Percentiles rank a stretch among this genome's conserved stretches.
Evolutionary conservation across 495 filamentous ascomycete species (phyloP).

Genomic region (Clavariopsis aquatica): DNA sequence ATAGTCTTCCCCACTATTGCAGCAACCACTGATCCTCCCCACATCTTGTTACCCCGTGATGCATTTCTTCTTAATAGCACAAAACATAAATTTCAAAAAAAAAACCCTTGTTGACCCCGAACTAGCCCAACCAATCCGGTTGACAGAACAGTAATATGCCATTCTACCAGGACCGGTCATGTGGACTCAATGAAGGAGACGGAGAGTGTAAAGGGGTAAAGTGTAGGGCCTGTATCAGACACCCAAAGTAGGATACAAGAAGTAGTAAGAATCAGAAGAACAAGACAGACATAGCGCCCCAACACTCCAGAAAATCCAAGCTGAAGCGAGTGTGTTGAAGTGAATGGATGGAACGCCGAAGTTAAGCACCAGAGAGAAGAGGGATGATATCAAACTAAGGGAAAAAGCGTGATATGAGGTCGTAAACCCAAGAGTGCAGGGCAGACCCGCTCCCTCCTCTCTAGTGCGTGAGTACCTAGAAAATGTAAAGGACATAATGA

Average conservation of each 20-base stretch:
- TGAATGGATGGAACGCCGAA: slow-evolving; percentile 14
- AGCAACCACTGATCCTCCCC: neutral
- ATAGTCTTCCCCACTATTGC: too few species aligned
- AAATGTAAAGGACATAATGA: slow-evolving; percentile 14
- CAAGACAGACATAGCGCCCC: neutral
- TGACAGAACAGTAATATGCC: too few species aligned
- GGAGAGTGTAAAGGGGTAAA: neutral
- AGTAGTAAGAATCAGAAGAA: slow-evolving; percentile 13
- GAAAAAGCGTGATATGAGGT: slow-evolving; percentile 20
- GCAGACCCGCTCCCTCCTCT: slow-evolving; percentile 37
- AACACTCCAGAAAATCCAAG: slow-evolving; percentile 10
- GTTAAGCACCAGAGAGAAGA: slow-evolving; percentile 28
- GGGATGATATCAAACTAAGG: slow-evolving; percentile 15
- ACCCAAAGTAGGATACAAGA: slow-evolving; percentile 36
- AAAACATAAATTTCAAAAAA: slow-evolving; percentile 1
- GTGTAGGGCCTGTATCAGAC: neutral
- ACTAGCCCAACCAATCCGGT: neutral
- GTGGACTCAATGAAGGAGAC: neutral
- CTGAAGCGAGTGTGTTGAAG: slow-evolving; percentile 13
- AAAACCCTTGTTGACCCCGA: neutral
- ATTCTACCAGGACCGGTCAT: too few species aligned
- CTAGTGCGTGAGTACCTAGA: slow-evolving; percentile 21
- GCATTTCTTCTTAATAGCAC: slow-evolving; percentile 2
- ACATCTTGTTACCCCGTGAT: neutral
- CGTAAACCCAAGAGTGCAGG: slow-evolving; percentile 32